These are phyloP conservation scores for Ramaria rubella DNA, from an alignment of 768 basidiomycete genomes.

Conservation along the genomic window DNA sequence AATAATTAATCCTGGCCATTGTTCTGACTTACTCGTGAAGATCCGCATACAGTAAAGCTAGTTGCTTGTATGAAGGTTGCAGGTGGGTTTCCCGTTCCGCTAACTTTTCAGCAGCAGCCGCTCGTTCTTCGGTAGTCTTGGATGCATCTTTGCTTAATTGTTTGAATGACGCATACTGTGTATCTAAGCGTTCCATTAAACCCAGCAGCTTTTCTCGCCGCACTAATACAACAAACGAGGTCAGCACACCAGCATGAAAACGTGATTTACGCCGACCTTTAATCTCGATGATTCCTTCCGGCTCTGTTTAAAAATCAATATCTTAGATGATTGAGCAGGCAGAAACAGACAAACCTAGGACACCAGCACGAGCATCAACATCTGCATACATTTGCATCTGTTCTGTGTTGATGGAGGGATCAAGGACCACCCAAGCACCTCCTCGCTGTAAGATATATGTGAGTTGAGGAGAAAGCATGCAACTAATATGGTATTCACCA, in stretches of 20 bases:
- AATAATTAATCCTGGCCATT: not conserved
- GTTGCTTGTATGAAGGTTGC: constrained; percentile 87
- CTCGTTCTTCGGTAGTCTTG: constrained; percentile 69
- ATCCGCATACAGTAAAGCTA: constrained; percentile 91
- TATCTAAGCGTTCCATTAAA: constrained; percentile 91
- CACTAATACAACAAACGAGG: constrained; percentile 34
- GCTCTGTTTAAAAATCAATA: constrained; percentile 47
- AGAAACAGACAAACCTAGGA: constrained; percentile 33
- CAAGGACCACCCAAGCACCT: constrained; percentile 98
- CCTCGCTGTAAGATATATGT: constrained; percentile 47
- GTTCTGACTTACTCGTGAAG: constrained; percentile 90
- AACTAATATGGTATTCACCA: constrained; percentile 26
- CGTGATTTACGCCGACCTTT: constrained; percentile 38
- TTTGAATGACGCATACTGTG: constrained; percentile 75
- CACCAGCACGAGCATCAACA: constrained; percentile 91
- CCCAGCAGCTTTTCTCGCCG: constrained; percentile 85
- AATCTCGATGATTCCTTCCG: constrained; percentile 96
- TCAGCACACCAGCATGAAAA: not conserved
- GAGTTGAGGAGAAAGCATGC: not conserved
- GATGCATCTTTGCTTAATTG: constrained; percentile 67
- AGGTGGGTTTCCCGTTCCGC: constrained; percentile 71
- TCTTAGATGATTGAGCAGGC: not conserved
- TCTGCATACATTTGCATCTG: constrained; percentile 99
- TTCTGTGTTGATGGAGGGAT: constrained; percentile 92
- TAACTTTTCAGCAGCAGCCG: constrained; percentile 60